Evolutionary conservation across 1,139 yeast genomes (phyloP).

Genomic region (Zygoascus sp.): DNA sequence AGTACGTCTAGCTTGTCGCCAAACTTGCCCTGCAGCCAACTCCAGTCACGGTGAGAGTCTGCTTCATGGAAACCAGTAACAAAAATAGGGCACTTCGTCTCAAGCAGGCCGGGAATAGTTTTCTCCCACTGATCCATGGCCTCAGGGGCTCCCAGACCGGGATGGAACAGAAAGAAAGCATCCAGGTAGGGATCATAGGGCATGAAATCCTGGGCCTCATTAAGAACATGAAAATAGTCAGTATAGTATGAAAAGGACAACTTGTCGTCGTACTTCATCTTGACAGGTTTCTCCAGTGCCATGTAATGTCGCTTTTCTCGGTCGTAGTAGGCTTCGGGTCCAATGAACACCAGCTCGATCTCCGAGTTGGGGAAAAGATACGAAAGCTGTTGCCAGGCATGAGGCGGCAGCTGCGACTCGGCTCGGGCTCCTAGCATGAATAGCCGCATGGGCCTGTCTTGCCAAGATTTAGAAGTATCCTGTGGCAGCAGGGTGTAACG

Average conservation of each 20-base stretch:
- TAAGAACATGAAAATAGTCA: slow-evolving; percentile 82
- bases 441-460: slow-evolving; percentile 84
- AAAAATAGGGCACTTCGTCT: slow-evolving; percentile 87
- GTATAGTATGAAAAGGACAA: slow-evolving; percentile 79
- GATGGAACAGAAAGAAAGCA: slow-evolving; percentile 89
- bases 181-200: slow-evolving; percentile 97
- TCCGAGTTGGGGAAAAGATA: slow-evolving; percentile 77
- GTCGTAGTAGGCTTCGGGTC: slow-evolving; percentile 86
- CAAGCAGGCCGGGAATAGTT: slow-evolving; percentile 79
- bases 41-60: slow-evolving; percentile 66
- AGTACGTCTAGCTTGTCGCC: slow-evolving; percentile 75
- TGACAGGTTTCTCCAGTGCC: slow-evolving; percentile 55
- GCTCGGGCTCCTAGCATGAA: slow-evolving; percentile 89
- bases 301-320: slow-evolving; percentile 52
- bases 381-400: slow-evolving; percentile 92
- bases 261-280: slow-evolving; percentile 70
- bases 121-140: slow-evolving; percentile 74
- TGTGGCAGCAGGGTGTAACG: slow-evolving; percentile 84
- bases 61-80: slow-evolving; percentile 83
- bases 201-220: slow-evolving; percentile 89
- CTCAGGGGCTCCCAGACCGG: slow-evolving; percentile 86
- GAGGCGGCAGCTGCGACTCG: slow-evolving; percentile 90
- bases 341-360: slow-evolving; percentile 86
- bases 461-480: slow-evolving; percentile 49
- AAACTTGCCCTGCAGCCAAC: slow-evolving; percentile 63